Evolutionary conservation across 495 filamentous ascomycete species (phyloP).

Genomic region (Hypoxylon rickii): DNA sequence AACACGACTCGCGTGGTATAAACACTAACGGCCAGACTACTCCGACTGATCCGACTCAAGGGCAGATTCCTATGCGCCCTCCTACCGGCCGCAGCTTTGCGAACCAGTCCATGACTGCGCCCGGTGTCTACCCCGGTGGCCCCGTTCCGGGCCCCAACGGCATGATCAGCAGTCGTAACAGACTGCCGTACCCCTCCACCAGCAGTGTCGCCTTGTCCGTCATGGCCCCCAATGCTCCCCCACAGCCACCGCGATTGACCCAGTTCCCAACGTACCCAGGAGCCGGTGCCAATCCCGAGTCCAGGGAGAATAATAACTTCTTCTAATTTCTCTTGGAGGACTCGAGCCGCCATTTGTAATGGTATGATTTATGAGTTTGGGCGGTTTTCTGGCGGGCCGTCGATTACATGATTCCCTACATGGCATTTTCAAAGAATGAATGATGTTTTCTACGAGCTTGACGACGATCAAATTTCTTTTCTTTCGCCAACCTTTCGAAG

Average conservation of each 20-base stretch:
- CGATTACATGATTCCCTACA: slow-evolving; percentile 14
- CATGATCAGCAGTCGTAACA: slow-evolving; percentile 31
- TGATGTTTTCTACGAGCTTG: slow-evolving; percentile 40
- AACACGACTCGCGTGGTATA: slow-evolving; percentile 44
- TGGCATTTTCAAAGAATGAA: slow-evolving; percentile 32
- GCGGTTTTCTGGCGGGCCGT: slow-evolving; percentile 26
- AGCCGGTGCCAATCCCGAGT: slow-evolving; percentile 22
- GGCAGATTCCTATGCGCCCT: slow-evolving; percentile 46
- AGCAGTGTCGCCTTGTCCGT: slow-evolving; percentile 31
- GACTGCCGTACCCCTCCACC: slow-evolving; percentile 36
- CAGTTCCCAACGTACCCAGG: slow-evolving; percentile 31
- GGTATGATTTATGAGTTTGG: slow-evolving; percentile 41
- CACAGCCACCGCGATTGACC: slow-evolving; percentile 32
- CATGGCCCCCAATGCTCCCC: slow-evolving; percentile 17
- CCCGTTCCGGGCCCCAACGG: slow-evolving; percentile 12
- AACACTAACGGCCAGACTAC: slow-evolving; percentile 39
- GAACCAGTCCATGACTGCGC: slow-evolving; percentile 36
- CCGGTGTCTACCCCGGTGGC: slow-evolving; percentile 35
- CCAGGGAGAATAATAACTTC: slow-evolving; percentile 36
- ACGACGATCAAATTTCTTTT: slow-evolving; percentile 35
- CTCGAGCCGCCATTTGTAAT: slow-evolving; percentile 32
- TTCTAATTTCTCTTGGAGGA: slow-evolving; percentile 31
- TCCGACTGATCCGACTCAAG: slow-evolving; percentile 45
- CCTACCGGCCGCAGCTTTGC: slow-evolving; percentile 39
- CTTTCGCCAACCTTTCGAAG: slow-evolving; percentile 1